A percentile compares a stretch with the other conserved stretches of the same genome.
These are phyloP conservation scores for Ceratocystis albifundus DNA, from an alignment of 2,329 filamentous ascomycete genomes.

Conservation along the genomic window DNA sequence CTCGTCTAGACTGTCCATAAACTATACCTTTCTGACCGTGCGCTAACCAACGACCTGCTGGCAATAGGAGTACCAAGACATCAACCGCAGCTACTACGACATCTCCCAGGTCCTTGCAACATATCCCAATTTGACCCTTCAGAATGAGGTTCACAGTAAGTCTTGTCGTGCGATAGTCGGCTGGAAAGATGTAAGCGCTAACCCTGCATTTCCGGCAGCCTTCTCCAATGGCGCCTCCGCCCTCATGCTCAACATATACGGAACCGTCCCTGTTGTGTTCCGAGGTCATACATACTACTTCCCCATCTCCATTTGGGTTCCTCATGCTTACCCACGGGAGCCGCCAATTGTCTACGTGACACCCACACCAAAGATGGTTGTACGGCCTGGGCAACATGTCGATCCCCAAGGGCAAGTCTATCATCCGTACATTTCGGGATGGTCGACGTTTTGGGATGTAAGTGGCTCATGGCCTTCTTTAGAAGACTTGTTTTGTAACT, in stretches of 20 bases:
- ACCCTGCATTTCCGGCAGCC: slow-evolving; percentile 42
- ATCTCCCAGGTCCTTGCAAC: slow-evolving; percentile 70
- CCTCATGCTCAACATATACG: slow-evolving; percentile 72
- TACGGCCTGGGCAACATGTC: slow-evolving; percentile 88
- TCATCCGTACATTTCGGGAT: slow-evolving; percentile 86
- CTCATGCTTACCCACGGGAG: slow-evolving; percentile 77
- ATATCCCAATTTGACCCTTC: slow-evolving; percentile 67
- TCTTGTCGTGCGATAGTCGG: slow-evolving; percentile 19
- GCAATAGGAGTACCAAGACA: slow-evolving; percentile 75
- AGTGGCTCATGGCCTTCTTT: slow-evolving; percentile 32
- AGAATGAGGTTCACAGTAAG: slow-evolving; percentile 92
- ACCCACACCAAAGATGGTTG: slow-evolving; percentile 75
- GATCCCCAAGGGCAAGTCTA: slow-evolving; percentile 88
- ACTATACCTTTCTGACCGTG: not conserved
- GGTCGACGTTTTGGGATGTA: slow-evolving; percentile 84
- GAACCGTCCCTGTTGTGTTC: slow-evolving; percentile 84
- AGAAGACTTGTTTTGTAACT: slow-evolving; percentile 19
- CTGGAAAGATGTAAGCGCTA: not conserved
- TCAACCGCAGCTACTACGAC: slow-evolving; percentile 86
- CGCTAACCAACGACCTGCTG: not conserved
- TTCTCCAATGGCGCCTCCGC: slow-evolving; percentile 81
- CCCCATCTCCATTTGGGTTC: slow-evolving; percentile 85
- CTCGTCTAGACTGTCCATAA: too few species aligned
- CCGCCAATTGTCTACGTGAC: slow-evolving; percentile 80
- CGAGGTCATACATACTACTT: slow-evolving; percentile 83